Evolutionary conservation across 768 basidiomycete species (phyloP).

Genomic region (Leccinellum albellum): DNA sequence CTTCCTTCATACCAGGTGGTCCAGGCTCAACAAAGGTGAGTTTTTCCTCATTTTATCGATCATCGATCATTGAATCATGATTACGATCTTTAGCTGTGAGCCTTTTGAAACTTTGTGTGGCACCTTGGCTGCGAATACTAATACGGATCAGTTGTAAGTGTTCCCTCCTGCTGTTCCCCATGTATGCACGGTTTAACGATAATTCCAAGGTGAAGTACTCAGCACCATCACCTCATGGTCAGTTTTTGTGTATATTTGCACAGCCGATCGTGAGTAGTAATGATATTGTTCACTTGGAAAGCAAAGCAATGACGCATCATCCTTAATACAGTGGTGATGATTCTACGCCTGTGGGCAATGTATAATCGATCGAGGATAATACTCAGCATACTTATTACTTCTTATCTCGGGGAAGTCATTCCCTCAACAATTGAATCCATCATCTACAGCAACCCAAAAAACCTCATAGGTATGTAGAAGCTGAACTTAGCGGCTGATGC

Average conservation of each 20-base stretch:
- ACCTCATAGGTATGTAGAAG: not conserved
- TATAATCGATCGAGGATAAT: not conserved
- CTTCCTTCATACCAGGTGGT: not conserved
- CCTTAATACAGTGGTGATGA: not conserved
- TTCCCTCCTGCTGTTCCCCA: not conserved
- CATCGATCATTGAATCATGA: not conserved
- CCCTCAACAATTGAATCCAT: not conserved
- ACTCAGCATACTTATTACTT: not conserved
- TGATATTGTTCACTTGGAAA: not conserved
- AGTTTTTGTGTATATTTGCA: not conserved
- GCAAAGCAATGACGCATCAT: not conserved
- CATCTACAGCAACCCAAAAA: not conserved
- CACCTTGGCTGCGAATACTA: not conserved
- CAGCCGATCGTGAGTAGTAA: not conserved
- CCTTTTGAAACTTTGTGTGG: not conserved
- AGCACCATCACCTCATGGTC: not conserved
- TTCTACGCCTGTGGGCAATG: not conserved
- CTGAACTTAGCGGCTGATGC: not conserved
- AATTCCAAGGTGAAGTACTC: not conserved
- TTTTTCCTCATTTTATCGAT: not conserved
- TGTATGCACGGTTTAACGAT: not conserved
- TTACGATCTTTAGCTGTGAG: not conserved
- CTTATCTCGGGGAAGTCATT: not conserved
- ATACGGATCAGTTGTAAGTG: not conserved
- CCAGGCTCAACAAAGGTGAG: not conserved